phyloP scores from a whole-genome alignment of 495 filamentous ascomycete species.

The Aspergillus sclerotiicarbonarius region DNA sequence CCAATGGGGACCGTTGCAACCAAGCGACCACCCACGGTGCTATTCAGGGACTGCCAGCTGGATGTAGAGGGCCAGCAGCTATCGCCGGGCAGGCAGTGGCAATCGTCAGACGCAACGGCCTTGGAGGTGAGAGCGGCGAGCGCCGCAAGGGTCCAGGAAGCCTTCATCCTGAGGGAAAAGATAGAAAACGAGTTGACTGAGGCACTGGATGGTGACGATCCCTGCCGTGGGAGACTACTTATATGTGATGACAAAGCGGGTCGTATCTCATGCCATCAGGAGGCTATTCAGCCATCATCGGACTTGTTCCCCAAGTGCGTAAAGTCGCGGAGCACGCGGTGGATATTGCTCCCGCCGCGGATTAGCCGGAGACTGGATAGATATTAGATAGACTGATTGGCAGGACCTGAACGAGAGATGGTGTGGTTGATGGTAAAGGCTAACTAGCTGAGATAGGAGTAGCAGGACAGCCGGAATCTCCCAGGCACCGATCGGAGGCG shows the following conservation, averaged over 20 bases:
- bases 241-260: background rate
- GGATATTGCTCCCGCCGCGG: background rate
- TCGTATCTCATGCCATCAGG: background rate
- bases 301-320: slow-evolving; percentile 19
- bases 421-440: no score
- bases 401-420: no score
- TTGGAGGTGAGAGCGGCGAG: slow-evolving; percentile 22
- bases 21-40: slow-evolving; percentile 42
- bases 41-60: slow-evolving; percentile 45
- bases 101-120: slow-evolving; percentile 20
- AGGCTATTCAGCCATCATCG: background rate
- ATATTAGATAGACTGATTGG: background rate
- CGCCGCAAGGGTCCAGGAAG: slow-evolving; percentile 18
- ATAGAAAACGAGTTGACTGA: background rate
- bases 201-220: background rate
- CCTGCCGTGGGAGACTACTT: background rate
- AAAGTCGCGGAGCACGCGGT: slow-evolving; percentile 4
- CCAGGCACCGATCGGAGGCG: no score
- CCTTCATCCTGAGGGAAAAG: slow-evolving; percentile 25
- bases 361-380: background rate
- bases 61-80: slow-evolving; percentile 44
- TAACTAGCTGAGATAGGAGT: no score
- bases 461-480: no score
- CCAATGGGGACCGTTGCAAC: slow-evolving; percentile 46
- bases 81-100: slow-evolving; percentile 40